Evolutionary conservation across 2,329 filamentous ascomycete species (phyloP), one percentile per base, ranked within the genome.

Genomic region (Dichotomopilus funicola): DNA sequence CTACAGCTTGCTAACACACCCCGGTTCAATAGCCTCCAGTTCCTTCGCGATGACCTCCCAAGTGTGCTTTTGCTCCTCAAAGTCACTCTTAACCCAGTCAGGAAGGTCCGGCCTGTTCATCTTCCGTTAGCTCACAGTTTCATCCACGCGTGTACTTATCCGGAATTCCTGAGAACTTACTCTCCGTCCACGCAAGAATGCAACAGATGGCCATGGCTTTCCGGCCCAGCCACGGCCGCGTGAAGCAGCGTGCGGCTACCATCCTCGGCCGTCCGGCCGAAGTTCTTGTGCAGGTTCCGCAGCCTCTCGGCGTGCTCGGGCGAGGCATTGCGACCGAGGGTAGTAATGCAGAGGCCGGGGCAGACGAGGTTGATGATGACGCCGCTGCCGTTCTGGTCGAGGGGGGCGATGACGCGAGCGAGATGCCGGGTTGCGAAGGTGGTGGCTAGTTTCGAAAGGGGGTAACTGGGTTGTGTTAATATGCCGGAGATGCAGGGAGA

Each of bases 241-340:
- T 66, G 56, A 0, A 72, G 63, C 4, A 72, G 58, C 1, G 63
- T 64, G 1, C 70, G 65, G 36, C 68, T 69, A 0, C 78, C 78
- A 44, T 73, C 72, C 59, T 80, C 78, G 0, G 73, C 69, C 0
- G 70, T 70, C 0, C 76, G 69, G 0, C 72, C 77, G 13, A 74
- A 46, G 12, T 72, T 27, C 6, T 38, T 52, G 4, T 63, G 59
- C 27, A 64, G 49, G 1, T 57, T 13, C 2, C 34, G 19, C 7
- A 56, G n/a, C 1, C 42, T 31, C 2, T 51, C 37, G 11, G 31
- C 11, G 9, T 53, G 38, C 5, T 53, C 42, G 11, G 11, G 44
- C 5, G 54, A 45, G 2, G 42, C 33, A 27, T 55, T 41, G 8
- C 62, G 33, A 31, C 45, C 35, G 2, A 61, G 54, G 9, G 52